Percentiles rank a stretch among this genome's conserved stretches.
These are phyloP conservation scores for Naganishia kalamii DNA, from an alignment of 768 basidiomycete genomes.

Conservation along the genomic window DNA sequence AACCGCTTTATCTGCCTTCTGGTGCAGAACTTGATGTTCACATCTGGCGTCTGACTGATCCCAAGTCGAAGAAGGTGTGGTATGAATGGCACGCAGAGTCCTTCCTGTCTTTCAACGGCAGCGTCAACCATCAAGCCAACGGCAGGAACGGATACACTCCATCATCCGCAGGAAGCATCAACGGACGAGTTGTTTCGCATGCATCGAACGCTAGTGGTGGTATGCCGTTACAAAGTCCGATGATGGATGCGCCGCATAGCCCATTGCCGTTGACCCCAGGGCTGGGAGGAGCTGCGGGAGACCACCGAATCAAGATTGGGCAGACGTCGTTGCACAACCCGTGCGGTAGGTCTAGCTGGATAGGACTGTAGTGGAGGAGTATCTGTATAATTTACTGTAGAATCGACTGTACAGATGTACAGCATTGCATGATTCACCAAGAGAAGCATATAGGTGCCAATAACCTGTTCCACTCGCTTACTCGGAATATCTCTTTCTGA, in stretches of 20 bases:
- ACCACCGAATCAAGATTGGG: slow-evolving; percentile 68
- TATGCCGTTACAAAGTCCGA: slow-evolving; percentile 55
- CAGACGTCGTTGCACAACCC: slow-evolving; percentile 91
- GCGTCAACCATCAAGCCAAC: slow-evolving; percentile 20
- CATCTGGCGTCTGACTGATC: slow-evolving; percentile 87
- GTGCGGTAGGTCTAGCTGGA: slow-evolving; percentile 83
- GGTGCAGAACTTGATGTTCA: slow-evolving; percentile 87
- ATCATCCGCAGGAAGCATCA: slow-evolving; percentile 16
- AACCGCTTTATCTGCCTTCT: slow-evolving; percentile 85
- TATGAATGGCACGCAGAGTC: slow-evolving; percentile 98
- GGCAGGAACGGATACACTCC: slow-evolving; percentile 24
- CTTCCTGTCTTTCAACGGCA: slow-evolving; percentile 57
- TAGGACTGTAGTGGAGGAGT: slow-evolving; percentile 57
- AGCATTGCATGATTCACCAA: neutral
- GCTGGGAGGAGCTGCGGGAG: slow-evolving; percentile 23
- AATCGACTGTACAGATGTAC: neutral
- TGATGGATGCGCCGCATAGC: slow-evolving; percentile 56
- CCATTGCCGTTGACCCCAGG: slow-evolving; percentile 9
- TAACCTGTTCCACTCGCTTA: too few species aligned
- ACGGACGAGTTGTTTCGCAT: slow-evolving; percentile 17
- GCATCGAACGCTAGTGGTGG: slow-evolving; percentile 24
- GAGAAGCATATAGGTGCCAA: too few species aligned
- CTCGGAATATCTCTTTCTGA: too few species aligned
- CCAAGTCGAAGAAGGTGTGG: slow-evolving; percentile 72
- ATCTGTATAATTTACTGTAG: neutral